Evolutionary conservation across 2,329 filamentous ascomycete species (phyloP).

Genomic region (Aspergillus unguis): DNA sequence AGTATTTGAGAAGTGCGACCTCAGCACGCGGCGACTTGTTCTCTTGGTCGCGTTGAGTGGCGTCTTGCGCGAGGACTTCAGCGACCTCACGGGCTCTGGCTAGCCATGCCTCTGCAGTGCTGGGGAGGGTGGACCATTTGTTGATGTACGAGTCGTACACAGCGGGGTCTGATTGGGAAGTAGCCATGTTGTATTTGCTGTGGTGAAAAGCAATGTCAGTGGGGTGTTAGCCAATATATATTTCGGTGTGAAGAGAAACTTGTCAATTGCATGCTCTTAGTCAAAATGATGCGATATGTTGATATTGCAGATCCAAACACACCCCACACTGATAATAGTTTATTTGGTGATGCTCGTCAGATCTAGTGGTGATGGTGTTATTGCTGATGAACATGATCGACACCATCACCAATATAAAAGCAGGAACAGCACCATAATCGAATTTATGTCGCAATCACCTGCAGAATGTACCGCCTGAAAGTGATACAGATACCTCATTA

Average conservation of each 20-base stretch:
- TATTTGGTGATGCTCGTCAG: too few species aligned
- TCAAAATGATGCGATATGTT: too few species aligned
- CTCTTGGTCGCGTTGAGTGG: slow-evolving; percentile 47
- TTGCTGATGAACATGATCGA: too few species aligned
- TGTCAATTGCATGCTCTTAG: too few species aligned
- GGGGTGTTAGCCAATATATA: neutral
- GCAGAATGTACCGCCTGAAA: too few species aligned
- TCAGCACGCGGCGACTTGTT: slow-evolving; percentile 54
- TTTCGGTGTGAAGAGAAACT: neutral
- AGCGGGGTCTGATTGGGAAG: slow-evolving; percentile 31
- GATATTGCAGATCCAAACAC: too few species aligned
- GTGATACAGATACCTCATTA: neutral
- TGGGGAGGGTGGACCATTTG: slow-evolving; percentile 37
- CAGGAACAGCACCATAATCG: too few species aligned
- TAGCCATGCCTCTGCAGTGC: slow-evolving; percentile 46
- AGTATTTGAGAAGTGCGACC: slow-evolving; percentile 50
- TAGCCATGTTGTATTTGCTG: neutral
- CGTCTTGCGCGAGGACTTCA: slow-evolving; percentile 50
- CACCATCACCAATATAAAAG: too few species aligned
- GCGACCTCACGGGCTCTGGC: slow-evolving; percentile 49
- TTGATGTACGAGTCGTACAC: slow-evolving; percentile 42
- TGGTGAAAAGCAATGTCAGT: too few species aligned
- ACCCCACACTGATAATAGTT: too few species aligned
- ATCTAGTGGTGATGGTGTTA: too few species aligned
- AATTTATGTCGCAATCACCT: too few species aligned